Percentiles rank a stretch among this genome's conserved stretches.
phyloP scores from a whole-genome alignment of 192 early-diverging fungal genomes.

The Gaertneriomyces sp. region DNA sequence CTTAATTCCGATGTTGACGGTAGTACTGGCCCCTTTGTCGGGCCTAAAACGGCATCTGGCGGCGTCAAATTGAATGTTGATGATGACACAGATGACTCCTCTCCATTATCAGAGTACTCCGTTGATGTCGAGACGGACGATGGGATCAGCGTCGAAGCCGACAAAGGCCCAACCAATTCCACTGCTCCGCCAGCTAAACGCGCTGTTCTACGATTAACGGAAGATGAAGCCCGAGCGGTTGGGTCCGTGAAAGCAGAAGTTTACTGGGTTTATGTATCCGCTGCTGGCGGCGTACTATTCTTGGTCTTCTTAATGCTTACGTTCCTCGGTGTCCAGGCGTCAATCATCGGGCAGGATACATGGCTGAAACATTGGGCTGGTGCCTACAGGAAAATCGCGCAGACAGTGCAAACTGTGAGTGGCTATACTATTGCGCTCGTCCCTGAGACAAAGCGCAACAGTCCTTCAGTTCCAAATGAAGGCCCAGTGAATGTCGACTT shows the following conservation, averaged over 20 bases:
- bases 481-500: conserved; percentile 4
- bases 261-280: conserved; percentile 40
- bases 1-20: not conserved
- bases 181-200: not conserved
- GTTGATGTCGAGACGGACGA: conserved; percentile 10
- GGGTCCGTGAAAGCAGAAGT: conserved; percentile 42
- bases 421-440: not conserved
- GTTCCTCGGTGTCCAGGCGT: conserved; percentile 1
- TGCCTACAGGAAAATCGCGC: not conserved
- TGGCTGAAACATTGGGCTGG: conserved; percentile 44
- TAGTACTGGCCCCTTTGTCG: not conserved
- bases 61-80: not conserved
- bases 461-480: not conserved
- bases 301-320: not conserved
- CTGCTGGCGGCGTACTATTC: conserved; percentile 49
- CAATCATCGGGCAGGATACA: conserved; percentile 33
- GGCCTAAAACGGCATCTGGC: not conserved
- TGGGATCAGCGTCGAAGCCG: conserved; percentile 15
- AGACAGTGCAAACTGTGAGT: not conserved
- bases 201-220: conserved; percentile 32
- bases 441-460: not conserved
- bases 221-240: conserved; percentile 36
- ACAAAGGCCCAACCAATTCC: not conserved
- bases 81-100: not conserved
- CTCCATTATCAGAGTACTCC: conserved; percentile 7